Evolutionary conservation across 495 filamentous ascomycete species (phyloP).

Genomic region (Lophiostoma macrostomum): DNA sequence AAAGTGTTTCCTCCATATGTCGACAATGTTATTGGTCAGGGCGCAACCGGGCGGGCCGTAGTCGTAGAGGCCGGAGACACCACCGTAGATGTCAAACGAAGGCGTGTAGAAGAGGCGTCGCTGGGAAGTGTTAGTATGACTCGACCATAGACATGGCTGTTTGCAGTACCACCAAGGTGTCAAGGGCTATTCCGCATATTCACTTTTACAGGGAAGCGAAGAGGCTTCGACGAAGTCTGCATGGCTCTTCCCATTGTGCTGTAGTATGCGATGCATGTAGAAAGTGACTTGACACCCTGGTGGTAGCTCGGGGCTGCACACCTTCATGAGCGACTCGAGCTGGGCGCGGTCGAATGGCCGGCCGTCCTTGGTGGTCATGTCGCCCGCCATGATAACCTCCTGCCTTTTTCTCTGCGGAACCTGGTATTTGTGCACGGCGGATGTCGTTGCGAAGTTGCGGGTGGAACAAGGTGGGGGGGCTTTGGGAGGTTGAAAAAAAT

Average conservation of each 20-base stretch:
- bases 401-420: conserved; percentile 26
- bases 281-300: no score
- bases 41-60: conserved; percentile 47
- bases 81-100: conserved; percentile 81
- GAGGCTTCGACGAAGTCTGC: no score
- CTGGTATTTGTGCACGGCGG: conserved; percentile 8
- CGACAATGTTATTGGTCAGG: conserved; percentile 72
- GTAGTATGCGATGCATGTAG: no score
- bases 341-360: conserved; percentile 76
- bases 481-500: conserved; percentile 23
- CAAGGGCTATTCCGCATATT: no score
- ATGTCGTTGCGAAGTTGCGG: conserved; percentile 24
- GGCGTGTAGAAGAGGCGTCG: conserved; percentile 70
- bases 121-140: conserved; percentile 47
- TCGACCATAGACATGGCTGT: no score
- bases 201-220: no score
- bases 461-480: conserved; percentile 22
- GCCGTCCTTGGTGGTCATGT: conserved; percentile 73
- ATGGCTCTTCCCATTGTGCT: no score
- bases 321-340: conserved; percentile 79
- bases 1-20: conserved; percentile 76
- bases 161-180: no score
- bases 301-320: conserved; percentile 54
- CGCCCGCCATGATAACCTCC: conserved; percentile 35
- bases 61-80: conserved; percentile 44